Base-by-base conservation (phyloP, 495 filamentous ascomycete genomes). In the Hypoxylon lienhwacheense region DNA sequence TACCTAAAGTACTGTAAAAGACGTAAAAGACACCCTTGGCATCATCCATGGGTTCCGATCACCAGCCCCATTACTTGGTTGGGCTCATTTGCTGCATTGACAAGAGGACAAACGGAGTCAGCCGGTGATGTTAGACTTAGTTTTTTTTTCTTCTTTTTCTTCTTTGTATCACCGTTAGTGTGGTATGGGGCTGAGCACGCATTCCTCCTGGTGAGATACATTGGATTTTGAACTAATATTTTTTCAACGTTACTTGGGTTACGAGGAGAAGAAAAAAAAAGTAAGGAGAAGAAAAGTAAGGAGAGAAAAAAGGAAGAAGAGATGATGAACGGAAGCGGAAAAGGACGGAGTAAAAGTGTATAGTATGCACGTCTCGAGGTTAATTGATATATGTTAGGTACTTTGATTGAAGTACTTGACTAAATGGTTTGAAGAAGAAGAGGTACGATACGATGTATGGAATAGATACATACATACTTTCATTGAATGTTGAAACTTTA, bases 51-150 rank as follows among this genome's bases (percentile, higher is more conserved):
- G 14, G 15, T 55, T 39, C 24, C 17, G 51, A 55, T 61, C 57
- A 53, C 48, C 55, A 56, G 47, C 32, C 34, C 35, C 26, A 51
- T 61, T 55, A 35, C 50, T 55, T 37, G 21, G 45, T 61, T 61
- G 51, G 57, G 51, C 34, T 51, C 40, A 55, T 50, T 42, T 54
- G 34, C 34, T 39, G 36, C 50, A 54, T 51, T n/a, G 57, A 42
- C 35, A 21, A 21, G 36, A 56, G 45, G 39, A 47, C 42, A 45
- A 54, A 50, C 47, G 47, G 34, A 34, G 44, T 48, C 37, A 56
- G 39, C 33, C 25, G 37, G 53, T 50, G 53, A 56, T 50, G 45
- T 46, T 32, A 24, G 44, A 48, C 28, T n/a, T n/a, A n/a, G n/a
- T n/a, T n/a, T n/a, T n/a, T n/a, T n/a, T n/a, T n/a, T n/a, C n/a